Percentiles rank a stretch among this genome's conserved stretches.
Conservation (phyloP, 352 stramenopile species). For the Phytopythium chamaehyphon region DNA sequence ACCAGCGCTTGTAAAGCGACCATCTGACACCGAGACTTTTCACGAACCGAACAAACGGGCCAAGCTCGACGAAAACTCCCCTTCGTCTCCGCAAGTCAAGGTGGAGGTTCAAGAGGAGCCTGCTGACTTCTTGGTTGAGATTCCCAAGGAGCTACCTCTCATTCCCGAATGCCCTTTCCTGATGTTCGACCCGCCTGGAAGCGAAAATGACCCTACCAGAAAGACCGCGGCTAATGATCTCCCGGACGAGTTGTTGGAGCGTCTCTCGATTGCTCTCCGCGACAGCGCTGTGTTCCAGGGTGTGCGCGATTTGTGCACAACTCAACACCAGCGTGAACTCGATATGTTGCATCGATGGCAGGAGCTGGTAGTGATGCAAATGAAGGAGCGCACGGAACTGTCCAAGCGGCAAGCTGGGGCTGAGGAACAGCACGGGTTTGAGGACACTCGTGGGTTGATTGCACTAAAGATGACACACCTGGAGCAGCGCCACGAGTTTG, state of each 20-base stretch:
- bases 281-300: slow-evolving; percentile 67
- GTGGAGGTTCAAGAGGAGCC: slow-evolving; percentile 8
- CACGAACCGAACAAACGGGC: slow-evolving; percentile 18
- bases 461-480: slow-evolving; percentile 58
- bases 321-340: slow-evolving; percentile 56
- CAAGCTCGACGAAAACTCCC: slow-evolving; percentile 16
- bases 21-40: slow-evolving; percentile 9
- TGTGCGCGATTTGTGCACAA: slow-evolving; percentile 51
- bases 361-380: slow-evolving; percentile 74
- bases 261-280: slow-evolving; percentile 51
- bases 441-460: slow-evolving; percentile 44
- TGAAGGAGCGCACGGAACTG: slow-evolving; percentile 76
- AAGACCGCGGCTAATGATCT: slow-evolving; percentile 21
- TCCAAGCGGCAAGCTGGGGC: slow-evolving; percentile 49
- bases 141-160: slow-evolving; percentile 49
- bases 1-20: slow-evolving; percentile 7
- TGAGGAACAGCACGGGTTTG: slow-evolving; percentile 40
- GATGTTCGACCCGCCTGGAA: slow-evolving; percentile 46
- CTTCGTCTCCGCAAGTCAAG: slow-evolving; percentile 3
- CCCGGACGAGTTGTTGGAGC: slow-evolving; percentile 50
- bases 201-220: slow-evolving; percentile 21
- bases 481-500: slow-evolving; percentile 63
- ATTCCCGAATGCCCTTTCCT: slow-evolving; percentile 57
- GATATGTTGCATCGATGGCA: slow-evolving; percentile 80
- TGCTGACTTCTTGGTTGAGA: slow-evolving; percentile 40